These are phyloP conservation scores for Aspergillus sparsus DNA, from an alignment of 495 filamentous ascomycete species.

Conservation along the genomic window DNA sequence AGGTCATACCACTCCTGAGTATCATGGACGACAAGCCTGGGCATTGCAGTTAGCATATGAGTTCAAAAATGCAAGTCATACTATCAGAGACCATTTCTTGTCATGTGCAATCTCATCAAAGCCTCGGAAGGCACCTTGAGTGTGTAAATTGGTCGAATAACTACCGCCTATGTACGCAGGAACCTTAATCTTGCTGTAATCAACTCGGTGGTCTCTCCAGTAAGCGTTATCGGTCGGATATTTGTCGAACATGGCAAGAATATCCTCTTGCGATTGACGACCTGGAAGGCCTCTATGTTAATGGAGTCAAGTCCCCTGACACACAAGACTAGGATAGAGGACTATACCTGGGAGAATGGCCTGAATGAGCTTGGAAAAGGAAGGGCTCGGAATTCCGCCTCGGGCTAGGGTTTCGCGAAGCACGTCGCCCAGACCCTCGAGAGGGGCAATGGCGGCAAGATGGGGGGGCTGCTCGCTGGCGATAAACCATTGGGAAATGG, in stretches of 20 bases:
- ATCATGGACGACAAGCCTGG: conserved; percentile 11
- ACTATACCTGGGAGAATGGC: no score
- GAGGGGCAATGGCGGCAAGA: conserved; percentile 48
- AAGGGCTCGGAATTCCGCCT: conserved; percentile 28
- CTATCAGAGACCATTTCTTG: conserved; percentile 32
- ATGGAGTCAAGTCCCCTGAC: no score
- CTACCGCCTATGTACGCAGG: conserved; percentile 34
- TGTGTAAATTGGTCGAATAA: conserved; percentile 36
- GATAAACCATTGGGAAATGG: conserved; percentile 46
- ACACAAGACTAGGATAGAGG: no score
- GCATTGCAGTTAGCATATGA: no score
- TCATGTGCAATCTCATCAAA: conserved; percentile 26
- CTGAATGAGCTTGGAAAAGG: no score
- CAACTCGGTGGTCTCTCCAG: conserved; percentile 34
- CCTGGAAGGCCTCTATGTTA: no score
- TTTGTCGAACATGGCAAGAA: conserved; percentile 32
- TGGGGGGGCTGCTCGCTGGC: conserved; percentile 41
- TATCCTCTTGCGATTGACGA: conserved; percentile 24
- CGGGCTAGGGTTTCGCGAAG: conserved; percentile 43
- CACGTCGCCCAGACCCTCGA: conserved; percentile 49
- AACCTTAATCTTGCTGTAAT: conserved; percentile 26
- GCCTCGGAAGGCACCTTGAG: conserved; percentile 39
- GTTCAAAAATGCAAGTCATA: no score
- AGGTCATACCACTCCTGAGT: conserved; percentile 48
- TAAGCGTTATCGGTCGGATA: conserved; percentile 22